Base-by-base conservation (phyloP, 208 protist species). In the Acanthamoeba sp. region DNA sequence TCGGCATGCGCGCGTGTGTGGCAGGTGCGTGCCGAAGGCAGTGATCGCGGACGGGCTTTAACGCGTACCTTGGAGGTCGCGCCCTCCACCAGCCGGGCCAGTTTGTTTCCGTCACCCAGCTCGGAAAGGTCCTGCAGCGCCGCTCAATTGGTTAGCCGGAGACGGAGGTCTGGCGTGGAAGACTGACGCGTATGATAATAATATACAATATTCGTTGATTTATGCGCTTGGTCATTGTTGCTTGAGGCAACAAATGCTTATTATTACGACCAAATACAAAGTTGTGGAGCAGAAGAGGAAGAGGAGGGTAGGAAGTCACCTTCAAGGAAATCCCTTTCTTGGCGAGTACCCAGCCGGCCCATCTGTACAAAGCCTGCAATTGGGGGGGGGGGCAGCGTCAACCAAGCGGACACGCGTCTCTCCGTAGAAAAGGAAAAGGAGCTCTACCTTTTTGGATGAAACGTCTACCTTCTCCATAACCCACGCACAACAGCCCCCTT, bases 31-130 rank as follows among this genome's bases (percentile, higher is more conserved):
- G n/a, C n/a, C n/a, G n/a, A n/a, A n/a, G n/a, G n/a, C n/a, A n/a
- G n/a, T n/a, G n/a, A n/a, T n/a, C n/a, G n/a, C n/a, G 9, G 45
- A 55, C 16, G 36, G 12, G 76, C 12, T 45, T 14, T 45, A 36
- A 48, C 12, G 9, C 16, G 36, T 52, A 57, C 80, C 80, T 88
- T 88, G 42, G 12, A 22, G 2, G 80, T 40, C 10, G 34, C 52
- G 1, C 48, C 80, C 80, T 88, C 48, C 42, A 88, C 52, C 80
- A 88, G 80, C 5, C 80, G 80, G 42, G 80, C 80, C 42, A 88
- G 80, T 40, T 52, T 88, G 80, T 57, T 52, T 52, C 80, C 80
- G 34, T 88, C 80, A 27, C 80, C 80, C 80, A 88, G 59, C 36
- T 88, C 48, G 32, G 80, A 52, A 88, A 88, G 10, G 29, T 52